phyloP scores from a whole-genome alignment of 495 filamentous ascomycete species.

The Monascus purpureus region DNA sequence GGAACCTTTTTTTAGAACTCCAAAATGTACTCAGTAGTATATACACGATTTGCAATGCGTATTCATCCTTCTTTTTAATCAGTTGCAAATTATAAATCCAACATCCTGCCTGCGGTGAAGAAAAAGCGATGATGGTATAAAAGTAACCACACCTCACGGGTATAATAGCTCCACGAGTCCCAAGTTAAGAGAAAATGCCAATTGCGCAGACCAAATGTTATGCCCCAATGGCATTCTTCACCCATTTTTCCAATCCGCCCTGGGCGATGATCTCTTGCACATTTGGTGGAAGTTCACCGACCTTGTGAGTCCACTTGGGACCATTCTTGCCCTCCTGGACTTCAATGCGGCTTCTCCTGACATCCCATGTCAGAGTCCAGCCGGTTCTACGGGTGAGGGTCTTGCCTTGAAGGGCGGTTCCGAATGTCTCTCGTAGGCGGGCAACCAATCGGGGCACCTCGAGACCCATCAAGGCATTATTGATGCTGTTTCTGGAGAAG shows the following conservation, averaged over 20 bases:
- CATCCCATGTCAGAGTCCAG: slow-evolving; percentile 83
- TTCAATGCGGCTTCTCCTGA: slow-evolving; percentile 50
- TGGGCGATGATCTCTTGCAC: slow-evolving; percentile 83
- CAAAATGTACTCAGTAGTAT: no score
- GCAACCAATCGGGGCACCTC: slow-evolving; percentile 64
- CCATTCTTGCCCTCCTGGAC: slow-evolving; percentile 56
- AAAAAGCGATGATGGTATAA: no score
- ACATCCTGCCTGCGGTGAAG: no score
- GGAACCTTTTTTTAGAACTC: no score
- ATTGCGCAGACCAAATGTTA: neutral
- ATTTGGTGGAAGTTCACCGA: slow-evolving; percentile 74
- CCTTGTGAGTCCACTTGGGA: slow-evolving; percentile 58
- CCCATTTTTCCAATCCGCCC: slow-evolving; percentile 68
- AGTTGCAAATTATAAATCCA: no score
- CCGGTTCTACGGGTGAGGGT: slow-evolving; percentile 68
- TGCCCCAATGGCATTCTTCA: slow-evolving; percentile 42
- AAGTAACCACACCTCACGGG: no score
- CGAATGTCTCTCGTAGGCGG: slow-evolving; percentile 53
- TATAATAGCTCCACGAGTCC: no score
- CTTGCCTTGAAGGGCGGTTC: slow-evolving; percentile 27
- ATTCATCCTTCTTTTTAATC: no score
- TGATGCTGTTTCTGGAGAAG: slow-evolving; percentile 79
- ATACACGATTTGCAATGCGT: no score
- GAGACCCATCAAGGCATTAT: slow-evolving; percentile 77
- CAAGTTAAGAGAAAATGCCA: no score